Percentiles rank a stretch among this genome's conserved stretches.
phyloP scores from a whole-genome alignment of 83 land plant species.

The Thuja plicata region DNA sequence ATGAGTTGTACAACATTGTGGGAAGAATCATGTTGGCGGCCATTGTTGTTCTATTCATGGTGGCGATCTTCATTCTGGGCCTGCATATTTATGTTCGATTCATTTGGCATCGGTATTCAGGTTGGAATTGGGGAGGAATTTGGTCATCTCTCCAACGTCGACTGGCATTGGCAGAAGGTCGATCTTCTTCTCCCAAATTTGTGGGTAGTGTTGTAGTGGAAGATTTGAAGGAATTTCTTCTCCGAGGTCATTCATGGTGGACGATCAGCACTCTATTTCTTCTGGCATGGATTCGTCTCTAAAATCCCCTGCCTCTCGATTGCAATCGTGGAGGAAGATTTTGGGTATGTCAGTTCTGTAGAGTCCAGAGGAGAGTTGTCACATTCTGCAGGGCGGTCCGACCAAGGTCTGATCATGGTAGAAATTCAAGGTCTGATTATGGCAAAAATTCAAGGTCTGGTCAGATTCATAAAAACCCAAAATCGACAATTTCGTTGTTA shows the following conservation, averaged over 20 bases:
- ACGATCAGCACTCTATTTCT: neutral
- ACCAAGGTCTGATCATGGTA: neutral
- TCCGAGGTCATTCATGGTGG: neutral
- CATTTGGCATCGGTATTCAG: neutral
- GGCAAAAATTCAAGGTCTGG: too few relatives aligned
- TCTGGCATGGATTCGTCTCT: neutral
- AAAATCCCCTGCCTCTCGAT: slow-evolving; percentile 33
- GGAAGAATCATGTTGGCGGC: slow-evolving; percentile 10
- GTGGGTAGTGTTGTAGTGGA: slow-evolving; percentile 32
- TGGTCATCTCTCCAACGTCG: neutral
- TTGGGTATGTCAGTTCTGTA: slow-evolving; percentile 27
- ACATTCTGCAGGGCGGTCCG: neutral
- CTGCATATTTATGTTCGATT: neutral
- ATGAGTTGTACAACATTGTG: too few relatives aligned
- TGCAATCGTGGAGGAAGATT: slow-evolving; percentile 42
- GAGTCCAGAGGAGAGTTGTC: neutral
- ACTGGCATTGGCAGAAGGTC: neutral
- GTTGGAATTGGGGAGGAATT: neutral
- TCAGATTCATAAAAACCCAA: too few relatives aligned
- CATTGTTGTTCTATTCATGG: slow-evolving; percentile 6
- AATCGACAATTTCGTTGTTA: neutral
- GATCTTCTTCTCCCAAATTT: neutral
- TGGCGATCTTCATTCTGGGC: neutral
- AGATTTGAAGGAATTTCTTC: neutral
- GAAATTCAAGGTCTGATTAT: neutral